Percentiles rank a stretch among this genome's conserved stretches.
These are phyloP conservation scores for Thuja plicata DNA, from an alignment of 83 land plant species.

Conservation along the genomic window DNA sequence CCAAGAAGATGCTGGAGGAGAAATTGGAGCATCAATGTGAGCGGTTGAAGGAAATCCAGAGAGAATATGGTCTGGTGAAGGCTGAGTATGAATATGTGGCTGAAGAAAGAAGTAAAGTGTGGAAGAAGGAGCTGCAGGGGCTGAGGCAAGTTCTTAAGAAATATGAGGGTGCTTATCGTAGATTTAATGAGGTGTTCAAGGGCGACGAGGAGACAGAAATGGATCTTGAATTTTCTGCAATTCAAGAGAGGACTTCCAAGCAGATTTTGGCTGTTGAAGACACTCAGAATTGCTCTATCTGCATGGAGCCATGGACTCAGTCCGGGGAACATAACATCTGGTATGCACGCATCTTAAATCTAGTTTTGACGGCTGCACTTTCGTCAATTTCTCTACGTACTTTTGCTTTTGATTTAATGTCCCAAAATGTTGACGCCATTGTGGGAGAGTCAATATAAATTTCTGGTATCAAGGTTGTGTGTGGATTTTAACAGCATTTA, in stretches of 20 bases:
- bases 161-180: not conserved
- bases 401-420: not conserved
- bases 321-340: not conserved
- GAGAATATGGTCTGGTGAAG: not conserved
- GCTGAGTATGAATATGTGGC: not conserved
- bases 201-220: not conserved
- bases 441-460: not conserved
- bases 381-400: not conserved
- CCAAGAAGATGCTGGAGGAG: not conserved
- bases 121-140: constrained; percentile 4
- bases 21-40: not conserved
- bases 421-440: not conserved
- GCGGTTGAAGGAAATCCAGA: not conserved
- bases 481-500: not conserved
- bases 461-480: not conserved
- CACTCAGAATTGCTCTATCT: not conserved
- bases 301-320: not conserved
- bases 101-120: not conserved
- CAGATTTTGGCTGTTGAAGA: not conserved
- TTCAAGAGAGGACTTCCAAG: not conserved
- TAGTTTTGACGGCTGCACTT: no score
- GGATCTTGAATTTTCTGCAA: not conserved
- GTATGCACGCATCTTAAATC: not conserved
- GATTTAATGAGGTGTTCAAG: not conserved
- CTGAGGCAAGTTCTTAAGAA: not conserved